Evolutionary conservation across 1,139 yeast genomes (phyloP).

Genomic region (Debaryomyces subglobosus): DNA sequence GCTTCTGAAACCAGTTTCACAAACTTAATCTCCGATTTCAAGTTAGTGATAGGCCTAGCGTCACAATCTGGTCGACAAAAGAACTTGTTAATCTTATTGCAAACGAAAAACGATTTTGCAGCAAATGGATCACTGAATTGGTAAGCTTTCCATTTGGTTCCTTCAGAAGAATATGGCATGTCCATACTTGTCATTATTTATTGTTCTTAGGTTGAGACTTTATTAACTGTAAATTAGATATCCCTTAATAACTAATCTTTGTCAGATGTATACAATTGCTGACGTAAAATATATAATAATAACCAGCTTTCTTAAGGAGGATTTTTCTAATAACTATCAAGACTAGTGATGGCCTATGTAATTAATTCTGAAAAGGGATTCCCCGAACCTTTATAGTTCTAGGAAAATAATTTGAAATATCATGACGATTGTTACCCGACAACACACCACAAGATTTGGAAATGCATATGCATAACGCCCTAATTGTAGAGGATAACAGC

Average conservation of each 20-base stretch:
- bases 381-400: conserved; percentile 6
- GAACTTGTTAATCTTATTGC: conserved; percentile 42
- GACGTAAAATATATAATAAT: background rate
- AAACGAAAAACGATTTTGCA: conserved; percentile 56
- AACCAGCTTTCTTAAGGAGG: background rate
- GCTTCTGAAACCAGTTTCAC: conserved; percentile 49
- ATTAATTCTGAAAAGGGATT: background rate
- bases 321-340: background rate
- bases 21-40: conserved; percentile 49
- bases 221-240: background rate
- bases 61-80: conserved; percentile 76
- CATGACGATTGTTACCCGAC: conserved; percentile 9
- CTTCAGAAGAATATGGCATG: conserved; percentile 50
- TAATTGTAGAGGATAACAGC: background rate
- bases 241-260: background rate
- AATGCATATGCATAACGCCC: conserved; percentile 3
- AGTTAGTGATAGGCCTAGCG: conserved; percentile 45
- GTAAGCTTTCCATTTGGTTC: conserved; percentile 64
- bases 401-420: conserved; percentile 6
- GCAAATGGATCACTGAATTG: conserved; percentile 72
- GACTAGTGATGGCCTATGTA: background rate
- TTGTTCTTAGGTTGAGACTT: background rate
- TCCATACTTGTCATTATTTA: background rate
- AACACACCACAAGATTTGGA: conserved; percentile 2
- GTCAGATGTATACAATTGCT: background rate